Evolutionary conservation across 306 rosid species (phyloP), one percentile per base, ranked within the genome.

Genomic region (Spatholobus suberectus): DNA sequence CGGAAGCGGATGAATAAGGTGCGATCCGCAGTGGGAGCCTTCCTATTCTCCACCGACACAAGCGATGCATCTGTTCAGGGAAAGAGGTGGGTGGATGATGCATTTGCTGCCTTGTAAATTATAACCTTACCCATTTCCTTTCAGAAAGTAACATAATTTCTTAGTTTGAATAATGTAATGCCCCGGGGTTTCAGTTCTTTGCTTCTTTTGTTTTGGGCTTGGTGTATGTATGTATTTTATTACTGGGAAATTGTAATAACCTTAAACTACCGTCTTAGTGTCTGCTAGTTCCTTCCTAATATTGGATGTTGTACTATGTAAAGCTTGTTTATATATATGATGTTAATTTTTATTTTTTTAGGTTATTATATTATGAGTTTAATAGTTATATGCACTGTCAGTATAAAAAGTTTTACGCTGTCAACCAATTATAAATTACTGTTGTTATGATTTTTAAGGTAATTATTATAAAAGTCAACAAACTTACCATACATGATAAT

Each of bases 71-170:
- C 79, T 23, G 12, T 52, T 77, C 83, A 61, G 40, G 61, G 51
- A 0, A 85, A 41, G 23, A 81, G 27, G 32, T 87, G 86, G 88
- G 14, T 81, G 0, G 84, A 81, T 70, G 86, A 87, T 81, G 76
- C 88, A 29, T 84, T 87, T 75, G 86, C 86, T 70, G 81, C 86
- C 29, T 57, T 86, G 67, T 86, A 79, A 82, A 29, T 23, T 75
- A 0, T 55, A 17, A 23, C 43, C 8, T 0, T 47, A 18, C 20
- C 24, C 17, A 0, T 62, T 44, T 35, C 14, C 27, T 34, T 34
- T 18, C 34, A 20, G 1, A 6, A 0, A 5, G 21, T 63, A 29
- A 32, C 70, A 14, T 5, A 55, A 0, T 9, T 55, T 55, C 32
- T 2, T n/a, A n/a, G n/a, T n/a, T n/a, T n/a, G n/a, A n/a, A n/a